Conservation (phyloP, 257 asterid species). For the Primulina tabacum region DNA sequence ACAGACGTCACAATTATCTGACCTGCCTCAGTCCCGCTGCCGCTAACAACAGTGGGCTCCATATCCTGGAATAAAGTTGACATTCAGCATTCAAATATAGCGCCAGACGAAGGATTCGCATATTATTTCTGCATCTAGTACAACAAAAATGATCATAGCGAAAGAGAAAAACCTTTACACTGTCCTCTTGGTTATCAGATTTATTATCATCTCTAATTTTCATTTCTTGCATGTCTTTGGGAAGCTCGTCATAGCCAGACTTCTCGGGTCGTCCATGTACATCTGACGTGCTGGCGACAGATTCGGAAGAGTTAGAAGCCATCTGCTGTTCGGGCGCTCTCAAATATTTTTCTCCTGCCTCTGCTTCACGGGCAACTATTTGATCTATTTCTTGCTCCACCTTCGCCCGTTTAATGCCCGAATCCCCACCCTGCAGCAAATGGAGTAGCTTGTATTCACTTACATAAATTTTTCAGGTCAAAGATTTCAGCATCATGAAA, state of each 20-base stretch:
- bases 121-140: background rate
- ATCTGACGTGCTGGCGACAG: conserved; percentile 41
- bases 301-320: conserved; percentile 41
- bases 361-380: conserved; percentile 34
- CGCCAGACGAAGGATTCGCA: background rate
- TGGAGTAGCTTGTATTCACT: background rate
- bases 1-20: conserved; percentile 77
- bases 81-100: background rate
- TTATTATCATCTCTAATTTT: conserved; percentile 46
- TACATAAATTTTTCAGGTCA: background rate
- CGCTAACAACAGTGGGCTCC: conserved; percentile 76
- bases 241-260: conserved; percentile 45
- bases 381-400: conserved; percentile 52
- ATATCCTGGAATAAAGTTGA: conserved; percentile 39
- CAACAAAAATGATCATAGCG: background rate
- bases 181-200: conserved; percentile 41
- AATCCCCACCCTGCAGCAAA: conserved; percentile 58
- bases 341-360: conserved; percentile 31
- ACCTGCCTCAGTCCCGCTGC: conserved; percentile 86
- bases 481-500: background rate
- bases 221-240: conserved; percentile 59
- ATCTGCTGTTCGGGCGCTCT: conserved; percentile 31
- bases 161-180: conserved; percentile 43
- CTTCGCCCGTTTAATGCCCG: conserved; percentile 60
- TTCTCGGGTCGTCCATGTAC: conserved; percentile 29